Evolutionary conservation across 2,329 filamentous ascomycete species (phyloP).

Genomic region (Plectosphaerella cucumerina): DNA sequence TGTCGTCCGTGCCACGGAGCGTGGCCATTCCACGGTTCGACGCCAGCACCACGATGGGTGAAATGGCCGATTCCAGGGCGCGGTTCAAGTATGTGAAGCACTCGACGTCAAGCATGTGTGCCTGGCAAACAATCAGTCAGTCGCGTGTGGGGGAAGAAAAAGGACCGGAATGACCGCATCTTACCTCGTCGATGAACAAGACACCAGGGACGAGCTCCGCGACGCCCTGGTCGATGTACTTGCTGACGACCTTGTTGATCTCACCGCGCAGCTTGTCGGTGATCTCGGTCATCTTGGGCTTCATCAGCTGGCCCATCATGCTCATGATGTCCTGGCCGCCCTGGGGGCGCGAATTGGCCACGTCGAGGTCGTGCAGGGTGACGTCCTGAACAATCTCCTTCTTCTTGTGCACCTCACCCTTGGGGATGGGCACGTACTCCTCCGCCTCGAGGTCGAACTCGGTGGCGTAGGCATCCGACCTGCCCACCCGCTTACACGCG

Average conservation of each 20-base stretch:
- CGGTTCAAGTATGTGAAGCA: slow-evolving; percentile 99
- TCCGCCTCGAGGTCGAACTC: slow-evolving; percentile 98
- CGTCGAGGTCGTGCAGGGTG: slow-evolving; percentile 91
- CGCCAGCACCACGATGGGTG: slow-evolving; percentile 93
- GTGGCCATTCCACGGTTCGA: slow-evolving; percentile 94
- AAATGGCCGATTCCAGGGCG: slow-evolving; percentile 91
- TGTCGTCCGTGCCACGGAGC: slow-evolving; percentile 79
- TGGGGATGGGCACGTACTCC: slow-evolving; percentile 97
- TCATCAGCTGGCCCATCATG: slow-evolving; percentile 99
- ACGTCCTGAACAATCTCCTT: slow-evolving; percentile 99
- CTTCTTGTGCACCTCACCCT: slow-evolving; percentile 99
- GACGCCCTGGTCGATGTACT: slow-evolving; percentile 97
- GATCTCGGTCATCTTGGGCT: slow-evolving; percentile 99
- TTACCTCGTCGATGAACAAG: slow-evolving; percentile 96
- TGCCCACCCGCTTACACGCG: slow-evolving; percentile 92
- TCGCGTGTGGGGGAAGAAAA: slow-evolving; percentile 7
- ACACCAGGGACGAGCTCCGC: slow-evolving; percentile 98
- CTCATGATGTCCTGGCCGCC: slow-evolving; percentile 99
- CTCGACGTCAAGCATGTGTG: slow-evolving; percentile 99
- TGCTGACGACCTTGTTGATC: slow-evolving; percentile 99
- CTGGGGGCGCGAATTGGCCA: slow-evolving; percentile 91
- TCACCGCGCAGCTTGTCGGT: slow-evolving; percentile 93
- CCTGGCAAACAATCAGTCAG: slow-evolving; percentile 45
- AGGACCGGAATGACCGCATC: slow-evolving; percentile 1
- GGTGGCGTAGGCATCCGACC: slow-evolving; percentile 94